These are phyloP conservation scores for Acanthamoeba rhysodes DNA, from an alignment of 208 protist species.

Conservation along the genomic window DNA sequence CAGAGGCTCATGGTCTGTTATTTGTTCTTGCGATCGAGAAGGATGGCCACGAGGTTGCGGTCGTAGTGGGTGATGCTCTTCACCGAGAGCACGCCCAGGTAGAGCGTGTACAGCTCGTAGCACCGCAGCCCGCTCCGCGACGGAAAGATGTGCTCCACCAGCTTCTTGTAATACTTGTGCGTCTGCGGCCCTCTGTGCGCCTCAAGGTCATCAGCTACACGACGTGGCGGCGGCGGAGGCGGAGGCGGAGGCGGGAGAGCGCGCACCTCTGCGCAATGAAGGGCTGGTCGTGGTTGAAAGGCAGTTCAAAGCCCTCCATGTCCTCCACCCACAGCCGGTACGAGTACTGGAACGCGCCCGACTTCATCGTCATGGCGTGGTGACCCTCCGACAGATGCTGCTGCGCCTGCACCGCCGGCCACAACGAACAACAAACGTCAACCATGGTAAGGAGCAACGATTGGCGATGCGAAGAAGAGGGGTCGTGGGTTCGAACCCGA, in stretches of 20 bases:
- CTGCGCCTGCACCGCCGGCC: neutral
- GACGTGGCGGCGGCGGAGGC: neutral
- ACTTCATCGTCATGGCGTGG: constrained; percentile 76
- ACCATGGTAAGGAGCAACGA: too few species aligned
- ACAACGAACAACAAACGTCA: neutral
- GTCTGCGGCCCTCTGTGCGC: constrained; percentile 11
- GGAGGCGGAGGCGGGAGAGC: neutral
- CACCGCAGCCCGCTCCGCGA: constrained; percentile 32
- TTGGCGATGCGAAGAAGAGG: neutral
- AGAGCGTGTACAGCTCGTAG: constrained; percentile 80
- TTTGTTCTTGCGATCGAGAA: constrained; percentile 68
- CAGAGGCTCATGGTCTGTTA: neutral
- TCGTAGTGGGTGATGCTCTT: constrained; percentile 74
- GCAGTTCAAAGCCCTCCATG: constrained; percentile 68
- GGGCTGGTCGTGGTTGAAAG: constrained; percentile 44
- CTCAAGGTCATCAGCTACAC: too few species aligned
- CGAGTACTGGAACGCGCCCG: constrained; percentile 73
- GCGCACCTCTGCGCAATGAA: constrained; percentile 32
- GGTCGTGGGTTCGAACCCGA: neutral
- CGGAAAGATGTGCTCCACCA: constrained; percentile 54
- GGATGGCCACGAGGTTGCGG: constrained; percentile 68
- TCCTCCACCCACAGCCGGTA: constrained; percentile 79
- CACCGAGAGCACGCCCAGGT: constrained; percentile 72
- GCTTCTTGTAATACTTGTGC: constrained; percentile 69
- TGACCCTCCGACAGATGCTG: constrained; percentile 54